Evolutionary conservation across 2,329 filamentous ascomycete species (phyloP), one percentile per base, ranked within the genome.

Genomic region (Drechslerella coelobrocha): DNA sequence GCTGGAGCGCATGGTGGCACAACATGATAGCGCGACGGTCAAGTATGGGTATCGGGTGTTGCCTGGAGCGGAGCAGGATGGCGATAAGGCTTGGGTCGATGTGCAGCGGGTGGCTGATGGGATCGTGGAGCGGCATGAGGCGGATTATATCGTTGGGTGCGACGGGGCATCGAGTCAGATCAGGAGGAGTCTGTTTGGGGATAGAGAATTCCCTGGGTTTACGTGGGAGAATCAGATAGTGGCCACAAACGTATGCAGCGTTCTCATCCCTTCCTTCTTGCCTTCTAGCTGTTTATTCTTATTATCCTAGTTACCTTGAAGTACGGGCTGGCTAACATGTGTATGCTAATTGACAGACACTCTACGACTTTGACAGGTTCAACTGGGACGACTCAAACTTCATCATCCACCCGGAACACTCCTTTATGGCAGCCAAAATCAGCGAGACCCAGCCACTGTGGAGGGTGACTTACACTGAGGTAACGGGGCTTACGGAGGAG

Each of bases 381-480:
- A 82, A 81, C 24, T 86, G 81, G 73, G 78, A 81, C 60, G 84
- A 87, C 73, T 81, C 82, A 10, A 86, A 86, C 76, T 87, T 87
- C 76, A 84, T 86, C 72, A 81, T 87, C 29, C 82, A 88, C 73
- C 85, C 85, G 0, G 82, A 84, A 21, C 81, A 88, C 74, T 88
- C 84, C 77, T 80, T 84, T 79, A 86, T 88, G 85, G 84, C 84
- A 1, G 85, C 86, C 1, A 82, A 81, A 43, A 84, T 88, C 72
- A 85, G 82, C 0, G 78, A 78, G 1, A 62, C 57, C 10, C 84
- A 87, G 59, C 85, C 84, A 0, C 77, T 88, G 8, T 88, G 86
- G 79, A 83, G 86, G 12, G 83, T 88, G 34, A 86, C 86, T 0
- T 88, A 88, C 74, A 85, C 85, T 56, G 86, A 88, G 73, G 78